phyloP scores from a whole-genome alignment of 257 asterid species.

The Craterostigma plantagineum region DNA sequence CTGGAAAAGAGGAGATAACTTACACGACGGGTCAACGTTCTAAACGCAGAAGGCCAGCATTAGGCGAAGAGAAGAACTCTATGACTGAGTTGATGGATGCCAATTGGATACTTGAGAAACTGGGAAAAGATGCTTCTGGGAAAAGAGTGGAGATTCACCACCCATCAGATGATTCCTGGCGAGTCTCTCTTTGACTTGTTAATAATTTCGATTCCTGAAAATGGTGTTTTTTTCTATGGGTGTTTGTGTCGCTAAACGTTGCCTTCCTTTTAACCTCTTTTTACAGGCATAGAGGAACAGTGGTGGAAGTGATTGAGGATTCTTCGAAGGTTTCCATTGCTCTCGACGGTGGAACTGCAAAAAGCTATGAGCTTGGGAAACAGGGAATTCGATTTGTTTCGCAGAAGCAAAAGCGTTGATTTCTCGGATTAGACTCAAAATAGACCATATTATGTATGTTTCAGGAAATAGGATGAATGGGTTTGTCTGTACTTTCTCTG shows the following conservation, averaged over 20 bases:
- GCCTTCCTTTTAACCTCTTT: not conserved
- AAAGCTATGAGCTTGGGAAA: constrained; percentile 70
- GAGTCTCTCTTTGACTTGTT: constrained; percentile 9
- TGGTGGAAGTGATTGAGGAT: constrained; percentile 31
- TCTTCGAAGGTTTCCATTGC: constrained; percentile 47
- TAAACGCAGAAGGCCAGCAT: constrained; percentile 53
- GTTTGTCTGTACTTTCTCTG: too few species aligned
- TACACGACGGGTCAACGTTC: constrained; percentile 78
- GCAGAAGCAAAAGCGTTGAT: constrained; percentile 45
- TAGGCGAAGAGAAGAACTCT: constrained; percentile 29
- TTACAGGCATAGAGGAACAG: constrained; percentile 25
- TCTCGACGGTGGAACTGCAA: constrained; percentile 59
- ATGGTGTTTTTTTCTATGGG: not conserved
- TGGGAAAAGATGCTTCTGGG: constrained; percentile 93
- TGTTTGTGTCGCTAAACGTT: not conserved
- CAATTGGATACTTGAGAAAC: constrained; percentile 81
- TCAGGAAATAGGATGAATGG: too few species aligned
- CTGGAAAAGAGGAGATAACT: constrained; percentile 46
- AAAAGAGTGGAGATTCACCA: constrained; percentile 93
- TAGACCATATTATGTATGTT: too few species aligned
- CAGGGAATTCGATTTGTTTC: constrained; percentile 85
- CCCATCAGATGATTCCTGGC: constrained; percentile 69
- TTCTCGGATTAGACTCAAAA: not conserved
- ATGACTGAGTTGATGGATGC: constrained; percentile 75
- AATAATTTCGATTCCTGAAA: not conserved